phyloP scores from a whole-genome alignment of 129 eudicot genomes.

The Sambucus nigra region DNA sequence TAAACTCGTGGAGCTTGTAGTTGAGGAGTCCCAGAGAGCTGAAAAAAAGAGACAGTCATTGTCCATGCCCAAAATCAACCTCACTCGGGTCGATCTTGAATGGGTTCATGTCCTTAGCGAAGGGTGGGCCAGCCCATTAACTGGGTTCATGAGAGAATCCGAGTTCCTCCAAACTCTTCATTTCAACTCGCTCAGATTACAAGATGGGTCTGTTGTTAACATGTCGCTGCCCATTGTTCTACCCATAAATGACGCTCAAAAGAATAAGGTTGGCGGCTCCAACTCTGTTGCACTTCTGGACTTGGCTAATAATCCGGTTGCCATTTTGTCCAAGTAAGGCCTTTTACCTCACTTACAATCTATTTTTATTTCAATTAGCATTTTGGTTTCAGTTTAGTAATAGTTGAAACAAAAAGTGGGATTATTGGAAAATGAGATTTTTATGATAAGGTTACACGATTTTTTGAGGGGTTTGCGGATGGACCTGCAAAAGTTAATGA shows the following conservation, averaged over 20 bases:
- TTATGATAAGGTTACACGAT: too few species aligned
- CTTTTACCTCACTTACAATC: not conserved
- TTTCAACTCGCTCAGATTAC: slow-evolving; percentile 78
- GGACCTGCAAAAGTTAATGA: too few species aligned
- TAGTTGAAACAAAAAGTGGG: too few species aligned
- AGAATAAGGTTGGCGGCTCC: slow-evolving; percentile 38
- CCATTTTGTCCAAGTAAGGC: slow-evolving; percentile 70
- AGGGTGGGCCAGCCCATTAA: slow-evolving; percentile 95
- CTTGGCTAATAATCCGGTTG: slow-evolving; percentile 46
- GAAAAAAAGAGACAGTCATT: slow-evolving; percentile 36
- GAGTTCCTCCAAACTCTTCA: slow-evolving; percentile 99
- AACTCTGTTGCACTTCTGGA: slow-evolving; percentile 57
- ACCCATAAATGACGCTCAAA: slow-evolving; percentile 61
- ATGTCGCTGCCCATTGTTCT: slow-evolving; percentile 95
- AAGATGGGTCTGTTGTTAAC: slow-evolving; percentile 68
- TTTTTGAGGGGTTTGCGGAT: too few species aligned
- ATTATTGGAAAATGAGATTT: too few species aligned
- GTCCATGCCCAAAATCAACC: slow-evolving; percentile 44
- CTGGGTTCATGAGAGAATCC: slow-evolving; percentile 90
- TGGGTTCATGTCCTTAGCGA: slow-evolving; percentile 97
- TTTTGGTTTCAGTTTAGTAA: too few species aligned
- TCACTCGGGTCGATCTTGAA: slow-evolving; percentile 60
- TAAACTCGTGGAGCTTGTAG: slow-evolving; percentile 57
- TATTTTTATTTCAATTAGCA: too few species aligned
- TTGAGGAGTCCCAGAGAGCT: slow-evolving; percentile 34